Conservation (phyloP, 495 filamentous ascomycete species). For the Daldinia childiae region DNA sequence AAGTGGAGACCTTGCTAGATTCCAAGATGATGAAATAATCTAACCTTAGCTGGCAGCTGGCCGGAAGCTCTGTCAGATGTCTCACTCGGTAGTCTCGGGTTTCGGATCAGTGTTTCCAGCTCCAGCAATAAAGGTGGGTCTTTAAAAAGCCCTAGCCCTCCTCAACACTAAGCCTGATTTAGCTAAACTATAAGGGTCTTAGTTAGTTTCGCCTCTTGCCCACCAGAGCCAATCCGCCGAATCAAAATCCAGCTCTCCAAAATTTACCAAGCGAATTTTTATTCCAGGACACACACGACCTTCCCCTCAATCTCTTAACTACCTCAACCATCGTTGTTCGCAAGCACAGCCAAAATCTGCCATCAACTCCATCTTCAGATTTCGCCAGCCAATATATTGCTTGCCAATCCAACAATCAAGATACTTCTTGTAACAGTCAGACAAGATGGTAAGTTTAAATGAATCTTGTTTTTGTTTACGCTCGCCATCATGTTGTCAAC, state of each 20-base stretch:
- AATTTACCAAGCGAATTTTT: constrained; percentile 49
- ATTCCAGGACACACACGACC: constrained; percentile 39
- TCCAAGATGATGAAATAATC: constrained; percentile 1
- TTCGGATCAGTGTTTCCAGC: background rate
- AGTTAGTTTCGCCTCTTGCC: constrained; percentile 40
- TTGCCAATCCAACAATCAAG: constrained; percentile 55
- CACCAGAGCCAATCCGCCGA: constrained; percentile 34
- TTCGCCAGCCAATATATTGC: constrained; percentile 57
- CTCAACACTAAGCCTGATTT: constrained; percentile 40
- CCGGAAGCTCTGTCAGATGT: background rate
- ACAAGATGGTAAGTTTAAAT: constrained; percentile 66
- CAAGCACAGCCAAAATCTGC: constrained; percentile 60
- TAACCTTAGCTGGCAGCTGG: constrained; percentile 9
- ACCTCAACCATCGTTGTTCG: constrained; percentile 42
- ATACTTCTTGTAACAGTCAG: constrained; percentile 51
- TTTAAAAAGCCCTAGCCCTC: constrained; percentile 49
- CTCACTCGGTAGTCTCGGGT: background rate
- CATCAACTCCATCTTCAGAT: constrained; percentile 48
- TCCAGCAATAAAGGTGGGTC: constrained; percentile 18
- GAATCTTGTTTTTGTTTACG: constrained; percentile 39
- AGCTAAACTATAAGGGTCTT: constrained; percentile 30
- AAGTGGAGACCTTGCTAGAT: background rate
- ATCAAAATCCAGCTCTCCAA: constrained; percentile 46
- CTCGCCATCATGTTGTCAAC: constrained; percentile 11
- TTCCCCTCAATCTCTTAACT: constrained; percentile 41